Conservation (phyloP, 768 basidiomycete genomes). For the Xanthoconium stramineum region DNA sequence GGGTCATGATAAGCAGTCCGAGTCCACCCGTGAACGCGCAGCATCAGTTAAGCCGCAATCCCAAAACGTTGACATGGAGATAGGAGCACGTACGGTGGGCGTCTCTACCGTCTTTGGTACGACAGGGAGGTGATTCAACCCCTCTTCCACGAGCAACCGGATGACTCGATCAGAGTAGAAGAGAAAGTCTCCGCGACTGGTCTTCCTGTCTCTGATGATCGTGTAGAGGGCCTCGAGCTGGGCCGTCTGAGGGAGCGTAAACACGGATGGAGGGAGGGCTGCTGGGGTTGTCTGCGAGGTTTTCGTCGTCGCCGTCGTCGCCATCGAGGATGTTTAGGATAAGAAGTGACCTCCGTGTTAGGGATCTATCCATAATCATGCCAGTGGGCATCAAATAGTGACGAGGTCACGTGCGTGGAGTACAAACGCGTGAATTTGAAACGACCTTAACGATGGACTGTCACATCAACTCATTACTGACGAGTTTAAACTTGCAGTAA, state of each 20-base stretch:
- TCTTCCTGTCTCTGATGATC: conserved; percentile 87
- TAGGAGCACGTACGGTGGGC: conserved; percentile 59
- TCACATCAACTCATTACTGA: too few relatives aligned
- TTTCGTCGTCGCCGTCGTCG: conserved; percentile 1
- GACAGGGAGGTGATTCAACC: conserved; percentile 84
- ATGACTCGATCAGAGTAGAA: conserved; percentile 96
- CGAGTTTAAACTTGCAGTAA: too few relatives aligned
- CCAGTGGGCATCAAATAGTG: too few relatives aligned
- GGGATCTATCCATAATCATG: too few relatives aligned
- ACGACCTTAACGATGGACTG: too few relatives aligned
- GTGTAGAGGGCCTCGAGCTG: conserved; percentile 96
- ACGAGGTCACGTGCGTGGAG: too few relatives aligned
- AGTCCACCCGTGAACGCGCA: not conserved
- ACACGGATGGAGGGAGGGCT: conserved; percentile 74
- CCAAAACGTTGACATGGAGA: not conserved
- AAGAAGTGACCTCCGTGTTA: too few relatives aligned
- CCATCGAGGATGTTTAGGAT: conserved; percentile 8
- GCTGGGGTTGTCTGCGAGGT: conserved; percentile 36
- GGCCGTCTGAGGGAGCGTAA: conserved; percentile 83
- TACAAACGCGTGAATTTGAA: too few relatives aligned
- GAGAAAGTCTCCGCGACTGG: conserved; percentile 89
- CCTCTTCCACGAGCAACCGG: conserved; percentile 74
- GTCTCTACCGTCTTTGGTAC: conserved; percentile 74
- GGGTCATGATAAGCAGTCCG: not conserved
- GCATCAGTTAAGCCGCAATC: not conserved